Percentiles rank a stretch among this genome's conserved stretches.
Conservation (phyloP, 208 protist genomes). For the Perkinsela sp. region DNA sequence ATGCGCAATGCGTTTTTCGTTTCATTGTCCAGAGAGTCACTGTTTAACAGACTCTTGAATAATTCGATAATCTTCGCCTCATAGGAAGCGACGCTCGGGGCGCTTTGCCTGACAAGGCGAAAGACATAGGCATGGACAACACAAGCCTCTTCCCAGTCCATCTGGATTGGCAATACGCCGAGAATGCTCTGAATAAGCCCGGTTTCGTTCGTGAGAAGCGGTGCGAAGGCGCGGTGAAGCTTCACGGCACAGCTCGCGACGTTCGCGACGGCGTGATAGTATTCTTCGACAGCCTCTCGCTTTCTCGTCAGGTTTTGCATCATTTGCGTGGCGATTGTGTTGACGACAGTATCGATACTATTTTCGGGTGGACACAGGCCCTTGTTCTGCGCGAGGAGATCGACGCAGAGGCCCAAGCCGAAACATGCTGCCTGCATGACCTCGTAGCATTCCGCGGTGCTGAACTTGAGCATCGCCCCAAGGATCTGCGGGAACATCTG, state of each 20-base stretch:
- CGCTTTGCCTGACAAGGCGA: background rate
- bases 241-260: background rate
- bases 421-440: background rate
- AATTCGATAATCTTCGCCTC: background rate
- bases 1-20: background rate
- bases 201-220: background rate
- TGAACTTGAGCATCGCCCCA: background rate
- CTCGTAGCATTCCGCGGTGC: background rate
- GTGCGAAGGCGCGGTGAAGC: background rate
- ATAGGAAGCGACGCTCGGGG: background rate
- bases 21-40: background rate
- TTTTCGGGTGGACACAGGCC: background rate
- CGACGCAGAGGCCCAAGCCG: background rate
- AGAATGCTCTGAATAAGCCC: background rate
- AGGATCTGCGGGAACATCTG: background rate
- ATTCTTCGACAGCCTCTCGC: background rate
- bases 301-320: background rate
- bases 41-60: background rate
- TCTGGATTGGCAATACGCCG: background rate
- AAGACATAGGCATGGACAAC: background rate
- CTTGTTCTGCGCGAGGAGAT: background rate
- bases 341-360: background rate
- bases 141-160: background rate
- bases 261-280: background rate
- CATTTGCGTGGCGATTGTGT: background rate